phyloP scores from a whole-genome alignment of 148 eudicot genomes.

The Fallopia convolvulus region DNA sequence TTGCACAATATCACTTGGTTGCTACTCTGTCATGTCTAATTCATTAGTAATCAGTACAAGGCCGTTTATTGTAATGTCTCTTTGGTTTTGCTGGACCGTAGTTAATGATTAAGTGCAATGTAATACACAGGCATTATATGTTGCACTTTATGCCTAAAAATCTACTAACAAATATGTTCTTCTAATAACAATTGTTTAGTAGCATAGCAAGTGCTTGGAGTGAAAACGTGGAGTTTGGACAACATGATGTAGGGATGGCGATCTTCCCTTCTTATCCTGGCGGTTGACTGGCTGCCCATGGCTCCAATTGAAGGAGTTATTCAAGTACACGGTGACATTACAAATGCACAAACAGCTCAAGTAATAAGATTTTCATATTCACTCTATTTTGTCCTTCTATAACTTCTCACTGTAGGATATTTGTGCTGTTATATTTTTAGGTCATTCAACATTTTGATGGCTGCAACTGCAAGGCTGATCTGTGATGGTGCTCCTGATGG shows the following conservation, averaged over 20 bases:
- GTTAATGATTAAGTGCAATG: neutral
- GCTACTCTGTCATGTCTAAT: too few relatives aligned
- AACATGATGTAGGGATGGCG: conserved; percentile 42
- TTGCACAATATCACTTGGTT: too few relatives aligned
- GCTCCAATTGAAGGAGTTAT: conserved; percentile 99
- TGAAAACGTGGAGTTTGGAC: neutral
- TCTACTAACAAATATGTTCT: too few relatives aligned
- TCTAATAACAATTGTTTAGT: neutral
- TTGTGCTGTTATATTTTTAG: conserved; percentile 24
- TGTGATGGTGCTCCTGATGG: conserved; percentile 99
- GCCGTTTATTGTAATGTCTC: too few relatives aligned
- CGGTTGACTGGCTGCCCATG: conserved; percentile 98
- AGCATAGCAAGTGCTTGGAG: neutral
- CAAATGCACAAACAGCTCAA: conserved; percentile 97
- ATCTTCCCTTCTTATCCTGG: conserved; percentile 85
- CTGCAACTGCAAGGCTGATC: conserved; percentile 73
- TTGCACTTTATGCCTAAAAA: too few relatives aligned
- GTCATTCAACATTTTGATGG: conserved; percentile 98
- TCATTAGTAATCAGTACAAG: too few relatives aligned
- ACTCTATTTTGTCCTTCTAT: neutral
- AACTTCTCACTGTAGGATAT: neutral
- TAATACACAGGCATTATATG: too few relatives aligned
- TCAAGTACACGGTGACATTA: conserved; percentile 97
- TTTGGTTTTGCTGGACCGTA: neutral
- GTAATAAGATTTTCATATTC: conserved; percentile 36